Evolutionary conservation across 345 rosid genomes (phyloP), one percentile per base, ranked within the genome.

Genomic region (Camelina sativa): DNA sequence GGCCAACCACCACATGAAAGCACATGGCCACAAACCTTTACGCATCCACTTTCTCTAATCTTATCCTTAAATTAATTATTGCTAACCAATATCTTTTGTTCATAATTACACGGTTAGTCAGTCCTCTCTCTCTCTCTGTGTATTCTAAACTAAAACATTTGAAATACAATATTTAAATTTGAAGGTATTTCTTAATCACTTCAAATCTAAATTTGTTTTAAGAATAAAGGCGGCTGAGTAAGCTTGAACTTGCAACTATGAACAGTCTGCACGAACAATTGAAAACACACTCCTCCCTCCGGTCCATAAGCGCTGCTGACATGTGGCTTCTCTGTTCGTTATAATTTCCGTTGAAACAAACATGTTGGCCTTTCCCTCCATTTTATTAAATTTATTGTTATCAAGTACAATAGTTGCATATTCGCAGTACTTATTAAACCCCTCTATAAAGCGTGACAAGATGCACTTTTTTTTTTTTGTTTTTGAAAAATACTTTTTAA

Each of bases 1-100:
- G 37, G 60, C 37, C 37, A 55, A 55, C 60, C 19, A 55, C 60
- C 60, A 55, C 60, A 55, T 55, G 60, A 25, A 55, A 9, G 60
- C 60, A 55, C 37, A 55, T 25, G 60, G 37, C 60, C 60, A 55
- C 28, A 6, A 12, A 48, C 52, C 52, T 47, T 25, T 25, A 54
- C n/a, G 35, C 60, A 28, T 55, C 37, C n/a, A 25, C 60, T 25
- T 55, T 28, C 37, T 30, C 16, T 55, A 25, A 55, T 55, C 37
- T 28, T 12, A 55, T 55, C 60, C 37, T 55, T 55, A 25, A 25
- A 55, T 25, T 13, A 55, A 55, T 55, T 28, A 7, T 7, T 13
- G n/a, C 35, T 25, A 55, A 25, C 7, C 10, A 8, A 8, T 35
- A 35, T 28, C 8, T 7, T 34, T 34, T 34, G 37, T 34, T 6